Evolutionary conservation across 129 eudicot genomes (phyloP).

Genomic region (Pulicaria dysenterica): DNA sequence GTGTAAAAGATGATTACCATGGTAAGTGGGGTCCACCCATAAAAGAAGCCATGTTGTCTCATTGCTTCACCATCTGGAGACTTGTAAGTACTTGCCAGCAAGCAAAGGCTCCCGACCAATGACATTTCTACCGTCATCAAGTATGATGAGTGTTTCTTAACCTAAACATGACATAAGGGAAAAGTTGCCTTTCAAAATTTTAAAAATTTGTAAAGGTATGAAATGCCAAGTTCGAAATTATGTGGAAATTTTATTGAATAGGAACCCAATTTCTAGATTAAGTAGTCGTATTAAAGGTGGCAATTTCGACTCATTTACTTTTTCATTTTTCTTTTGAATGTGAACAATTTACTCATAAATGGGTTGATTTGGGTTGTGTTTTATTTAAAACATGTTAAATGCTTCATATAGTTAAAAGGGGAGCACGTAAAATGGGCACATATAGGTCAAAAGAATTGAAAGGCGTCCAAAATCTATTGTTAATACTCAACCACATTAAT

Average conservation of each 20-base stretch:
- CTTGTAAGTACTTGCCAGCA: slow-evolving; percentile 76
- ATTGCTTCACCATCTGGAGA: slow-evolving; percentile 98
- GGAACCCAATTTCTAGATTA: neutral
- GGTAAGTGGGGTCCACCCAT: slow-evolving; percentile 92
- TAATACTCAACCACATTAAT: neutral
- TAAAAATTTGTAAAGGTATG: neutral
- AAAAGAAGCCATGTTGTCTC: slow-evolving; percentile 69
- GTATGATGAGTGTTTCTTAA: slow-evolving; percentile 87
- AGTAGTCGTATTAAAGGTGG: neutral
- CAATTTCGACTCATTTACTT: neutral
- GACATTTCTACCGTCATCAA: slow-evolving; percentile 99
- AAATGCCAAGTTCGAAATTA: neutral
- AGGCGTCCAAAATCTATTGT: neutral
- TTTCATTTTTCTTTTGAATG: neutral
- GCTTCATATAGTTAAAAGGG: neutral
- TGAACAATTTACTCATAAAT: too few relatives aligned
- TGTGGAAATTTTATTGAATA: neutral
- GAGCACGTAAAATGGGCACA: neutral
- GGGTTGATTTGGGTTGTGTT: neutral
- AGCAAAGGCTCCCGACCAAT: slow-evolving; percentile 80
- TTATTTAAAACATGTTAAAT: neutral
- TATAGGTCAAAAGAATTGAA: neutral
- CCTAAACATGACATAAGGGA: slow-evolving; percentile 41
- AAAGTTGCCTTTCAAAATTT: neutral
- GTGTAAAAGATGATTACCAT: slow-evolving; percentile 46